Conservation (phyloP, 2,329 filamentous ascomycete genomes). For the Pseudogymnoascus sp. region DNA sequence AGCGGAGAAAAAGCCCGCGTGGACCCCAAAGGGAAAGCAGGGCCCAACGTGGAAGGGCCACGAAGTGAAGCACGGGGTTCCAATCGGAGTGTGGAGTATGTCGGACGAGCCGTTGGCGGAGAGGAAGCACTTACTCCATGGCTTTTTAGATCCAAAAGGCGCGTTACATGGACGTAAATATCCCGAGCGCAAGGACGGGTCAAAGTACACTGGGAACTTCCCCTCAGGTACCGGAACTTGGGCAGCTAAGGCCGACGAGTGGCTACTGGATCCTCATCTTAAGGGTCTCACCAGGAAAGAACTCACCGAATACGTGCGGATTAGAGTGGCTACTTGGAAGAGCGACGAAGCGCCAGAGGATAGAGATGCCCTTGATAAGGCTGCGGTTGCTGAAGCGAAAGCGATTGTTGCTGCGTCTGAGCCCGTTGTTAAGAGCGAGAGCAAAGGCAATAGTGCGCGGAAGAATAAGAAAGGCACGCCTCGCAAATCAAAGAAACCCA, state of each 20-base stretch:
- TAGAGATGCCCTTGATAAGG: conserved; percentile 17
- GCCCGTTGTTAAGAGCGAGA: background rate
- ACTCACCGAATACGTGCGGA: conserved; percentile 54
- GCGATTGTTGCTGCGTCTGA: conserved; percentile 19
- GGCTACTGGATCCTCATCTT: conserved; percentile 51
- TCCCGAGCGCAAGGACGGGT: conserved; percentile 39
- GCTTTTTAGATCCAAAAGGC: conserved; percentile 54
- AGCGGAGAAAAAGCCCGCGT: background rate
- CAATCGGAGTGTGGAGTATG: conserved; percentile 53
- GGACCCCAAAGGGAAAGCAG: background rate
- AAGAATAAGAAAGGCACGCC: background rate
- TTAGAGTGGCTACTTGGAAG: conserved; percentile 30
- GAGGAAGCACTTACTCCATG: conserved; percentile 51
- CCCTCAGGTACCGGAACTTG: conserved; percentile 53
- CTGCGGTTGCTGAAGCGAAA: conserved; percentile 23
- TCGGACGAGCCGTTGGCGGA: conserved; percentile 41
- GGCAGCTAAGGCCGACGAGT: conserved; percentile 55
- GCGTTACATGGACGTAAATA: conserved; percentile 53
- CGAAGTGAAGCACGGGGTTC: conserved; percentile 23
- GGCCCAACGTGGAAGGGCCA: conserved; percentile 13
- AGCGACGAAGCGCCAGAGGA: conserved; percentile 26
- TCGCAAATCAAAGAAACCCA: background rate
- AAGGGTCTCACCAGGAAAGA: conserved; percentile 47
- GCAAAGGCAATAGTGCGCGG: background rate
- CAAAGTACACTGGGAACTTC: conserved; percentile 36